Conservation (phyloP, 2,329 filamentous ascomycete species). For the Aspergillus fructus region DNA sequence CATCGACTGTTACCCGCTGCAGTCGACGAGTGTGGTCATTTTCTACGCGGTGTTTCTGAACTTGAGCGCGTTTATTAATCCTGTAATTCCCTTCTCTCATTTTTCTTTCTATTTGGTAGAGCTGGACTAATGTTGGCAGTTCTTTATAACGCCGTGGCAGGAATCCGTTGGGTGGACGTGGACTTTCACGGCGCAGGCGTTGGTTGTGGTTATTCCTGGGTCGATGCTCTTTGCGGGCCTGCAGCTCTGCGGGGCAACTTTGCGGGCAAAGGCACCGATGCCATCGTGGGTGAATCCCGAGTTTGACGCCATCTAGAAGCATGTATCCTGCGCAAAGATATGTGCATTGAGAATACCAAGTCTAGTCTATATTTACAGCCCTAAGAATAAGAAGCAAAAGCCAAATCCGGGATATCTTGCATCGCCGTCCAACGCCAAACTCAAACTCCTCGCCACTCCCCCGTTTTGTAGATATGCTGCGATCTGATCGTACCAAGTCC, state of each 20-base stretch:
- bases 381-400: background rate
- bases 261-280: constrained; percentile 38
- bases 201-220: constrained; percentile 46
- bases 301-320: constrained; percentile 22
- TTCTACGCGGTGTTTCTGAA: constrained; percentile 58
- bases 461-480: background rate
- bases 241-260: constrained; percentile 41
- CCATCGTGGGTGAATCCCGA: constrained; percentile 51
- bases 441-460: background rate
- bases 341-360: background rate
- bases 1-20: constrained; percentile 56
- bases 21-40: constrained; percentile 55
- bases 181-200: constrained; percentile 51
- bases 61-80: constrained; percentile 49
- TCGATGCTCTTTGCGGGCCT: constrained; percentile 39
- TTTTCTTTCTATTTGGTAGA: background rate
- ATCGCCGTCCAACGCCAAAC: constrained; percentile 3
- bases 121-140: constrained; percentile 27
- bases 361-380: background rate
- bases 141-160: constrained; percentile 54
- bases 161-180: constrained; percentile 49
- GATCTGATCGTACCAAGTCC: background rate
- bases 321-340: background rate
- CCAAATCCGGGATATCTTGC: constrained; percentile 5
- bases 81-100: constrained; percentile 25